phyloP scores from a whole-genome alignment of 2,329 filamentous ascomycete genomes.

The Penicillium sp. region DNA sequence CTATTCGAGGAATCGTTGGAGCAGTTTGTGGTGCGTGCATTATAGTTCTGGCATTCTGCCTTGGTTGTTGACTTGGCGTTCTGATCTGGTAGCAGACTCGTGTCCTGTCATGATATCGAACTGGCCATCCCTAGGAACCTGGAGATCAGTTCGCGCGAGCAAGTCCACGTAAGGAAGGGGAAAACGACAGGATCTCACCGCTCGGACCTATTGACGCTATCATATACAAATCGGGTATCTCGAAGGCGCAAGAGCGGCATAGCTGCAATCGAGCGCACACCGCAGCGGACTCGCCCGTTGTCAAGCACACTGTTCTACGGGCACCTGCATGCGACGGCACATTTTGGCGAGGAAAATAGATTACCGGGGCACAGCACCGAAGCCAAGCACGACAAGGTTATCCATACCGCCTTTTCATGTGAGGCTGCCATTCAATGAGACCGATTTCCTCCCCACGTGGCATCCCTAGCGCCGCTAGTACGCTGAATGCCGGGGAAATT shows the following conservation, averaged over 20 bases:
- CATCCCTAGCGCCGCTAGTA: constrained; percentile 1
- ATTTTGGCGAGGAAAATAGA: not conserved
- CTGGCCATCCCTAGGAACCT: not conserved
- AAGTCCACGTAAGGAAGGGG: not conserved
- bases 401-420: constrained; percentile 14
- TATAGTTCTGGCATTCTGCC: not conserved
- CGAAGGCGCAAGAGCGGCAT: not conserved
- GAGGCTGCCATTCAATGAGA: constrained; percentile 10
- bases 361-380: not conserved
- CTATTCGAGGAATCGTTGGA: constrained; percentile 53
- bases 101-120: constrained; percentile 23
- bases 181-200: not conserved
- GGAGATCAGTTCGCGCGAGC: not conserved
- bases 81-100: constrained; percentile 26
- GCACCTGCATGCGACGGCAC: constrained; percentile 5
- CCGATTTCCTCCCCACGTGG: constrained; percentile 15
- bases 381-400: constrained; percentile 5
- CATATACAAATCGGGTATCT: not conserved
- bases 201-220: not conserved
- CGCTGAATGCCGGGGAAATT: not conserved
- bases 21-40: constrained; percentile 41
- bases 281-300: constrained; percentile 6
- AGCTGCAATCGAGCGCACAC: constrained; percentile 8
- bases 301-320: not conserved
- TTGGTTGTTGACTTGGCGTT: constrained; percentile 11